Percentiles rank a stretch among this genome's conserved stretches.
Conservation (phyloP, 176 grass and related monocot genomes). For the Elaeis guineensis region DNA sequence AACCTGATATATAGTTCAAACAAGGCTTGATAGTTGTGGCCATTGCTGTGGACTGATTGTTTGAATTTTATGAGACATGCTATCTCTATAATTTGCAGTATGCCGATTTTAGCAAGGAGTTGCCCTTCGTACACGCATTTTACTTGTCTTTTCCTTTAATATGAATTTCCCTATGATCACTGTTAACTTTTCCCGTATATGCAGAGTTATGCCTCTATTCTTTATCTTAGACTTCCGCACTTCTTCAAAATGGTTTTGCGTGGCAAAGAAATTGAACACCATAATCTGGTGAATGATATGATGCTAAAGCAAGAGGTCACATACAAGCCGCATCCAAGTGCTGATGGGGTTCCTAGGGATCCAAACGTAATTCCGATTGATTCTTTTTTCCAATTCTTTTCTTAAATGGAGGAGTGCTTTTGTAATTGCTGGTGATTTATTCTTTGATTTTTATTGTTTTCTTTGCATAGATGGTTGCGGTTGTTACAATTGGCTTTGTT, state of each 20-base stretch:
- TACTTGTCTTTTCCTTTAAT: not conserved
- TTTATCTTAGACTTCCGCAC: slow-evolving; percentile 78
- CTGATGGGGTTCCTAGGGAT: slow-evolving; percentile 63
- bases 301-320: slow-evolving; percentile 96
- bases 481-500: slow-evolving; percentile 90
- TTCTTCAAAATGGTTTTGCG: slow-evolving; percentile 81
- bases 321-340: slow-evolving; percentile 48
- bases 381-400: not conserved
- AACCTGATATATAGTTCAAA: no score
- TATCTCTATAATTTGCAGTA: no score
- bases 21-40: no score
- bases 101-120: not conserved
- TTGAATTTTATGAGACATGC: no score
- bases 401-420: not conserved
- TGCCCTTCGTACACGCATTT: not conserved
- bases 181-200: slow-evolving; percentile 9
- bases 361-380: slow-evolving; percentile 47
- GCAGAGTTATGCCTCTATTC: slow-evolving; percentile 99
- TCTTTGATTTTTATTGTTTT: slow-evolving; percentile 22
- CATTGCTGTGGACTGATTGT: no score
- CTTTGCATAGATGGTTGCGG: slow-evolving; percentile 72
- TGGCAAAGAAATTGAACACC: slow-evolving; percentile 91
- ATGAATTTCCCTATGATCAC: slow-evolving; percentile 1
- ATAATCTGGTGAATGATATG: slow-evolving; percentile 96
- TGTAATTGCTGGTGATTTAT: slow-evolving; percentile 10